Evolutionary conservation across 495 filamentous ascomycete genomes (phyloP), one percentile per base, ranked within the genome.

Genomic region (Hypoxylon lienhwacheense): DNA sequence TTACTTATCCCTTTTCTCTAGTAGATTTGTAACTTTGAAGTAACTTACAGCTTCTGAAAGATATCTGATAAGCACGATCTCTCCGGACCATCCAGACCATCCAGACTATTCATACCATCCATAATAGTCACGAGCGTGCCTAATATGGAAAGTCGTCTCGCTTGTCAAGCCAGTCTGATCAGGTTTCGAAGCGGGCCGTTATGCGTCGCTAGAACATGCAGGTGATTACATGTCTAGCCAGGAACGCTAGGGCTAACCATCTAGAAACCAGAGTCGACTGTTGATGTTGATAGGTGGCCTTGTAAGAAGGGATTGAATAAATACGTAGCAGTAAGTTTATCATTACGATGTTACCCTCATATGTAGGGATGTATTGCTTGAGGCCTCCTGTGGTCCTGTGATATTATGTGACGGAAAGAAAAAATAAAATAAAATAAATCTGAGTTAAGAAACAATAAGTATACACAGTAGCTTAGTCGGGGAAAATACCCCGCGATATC

Each of bases 121-220:
- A 11, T 15, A 20, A 37, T 43, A 17, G 24, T 32, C 33, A 33
- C 17, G 22, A 52, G 37, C 3, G 21, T 12, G 2, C 16, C n/a
- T 22, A 7, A 31, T 7, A 3, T 19, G 43, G 12, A 39, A 26
- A 41, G 41, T 16, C 46, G 47, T 47, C 47, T 44, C 12, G 45
- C 32, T 37, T 20, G 5, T 16, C 35, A 42, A 47, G 16, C 19
- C 39, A 16, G 47, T 1, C 20, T 16, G 12, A 52, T 19, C 47
- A 53, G 55, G 47, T 59, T 59, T 52, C 55, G 35, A 12, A 14
- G 56, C 49, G 56, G 49, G 49, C 48, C 49, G 43, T 26, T 25
- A 15, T 48, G 56, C 48, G 49, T 54, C 24, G 29, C 35, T 58
- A 52, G 47, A 8, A 40, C 15, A 47, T 45, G 31, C 37, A 34